Evolutionary conservation across 176 grass and related monocot species (phyloP).

Genomic region (Dactylis glomerata): DNA sequence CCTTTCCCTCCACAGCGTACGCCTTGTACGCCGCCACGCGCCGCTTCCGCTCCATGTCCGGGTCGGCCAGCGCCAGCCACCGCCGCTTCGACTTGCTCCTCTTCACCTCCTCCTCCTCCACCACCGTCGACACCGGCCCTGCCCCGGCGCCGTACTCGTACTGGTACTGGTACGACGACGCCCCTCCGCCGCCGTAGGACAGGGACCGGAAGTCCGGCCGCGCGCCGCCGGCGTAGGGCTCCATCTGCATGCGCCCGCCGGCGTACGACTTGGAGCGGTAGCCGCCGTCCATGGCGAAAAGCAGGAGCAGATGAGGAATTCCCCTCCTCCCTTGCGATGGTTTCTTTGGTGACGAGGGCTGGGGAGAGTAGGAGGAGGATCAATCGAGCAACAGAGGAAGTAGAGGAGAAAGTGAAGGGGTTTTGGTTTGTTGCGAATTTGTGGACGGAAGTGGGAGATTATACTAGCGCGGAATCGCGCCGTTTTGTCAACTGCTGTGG

Average conservation of each 20-base stretch:
- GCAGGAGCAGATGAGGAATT: background rate
- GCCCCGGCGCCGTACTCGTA: background rate
- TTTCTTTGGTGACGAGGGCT: background rate
- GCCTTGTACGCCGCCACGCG: constrained; percentile 85
- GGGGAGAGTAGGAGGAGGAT: background rate
- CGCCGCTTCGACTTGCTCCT: constrained; percentile 44
- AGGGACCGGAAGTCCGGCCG: constrained; percentile 46
- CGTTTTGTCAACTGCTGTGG: background rate
- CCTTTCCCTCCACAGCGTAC: constrained; percentile 65
- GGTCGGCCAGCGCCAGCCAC: constrained; percentile 58
- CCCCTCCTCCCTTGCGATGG: background rate
- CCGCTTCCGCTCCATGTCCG: constrained; percentile 79
- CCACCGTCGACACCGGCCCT: background rate
- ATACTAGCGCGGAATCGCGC: background rate
- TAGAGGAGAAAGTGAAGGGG: background rate
- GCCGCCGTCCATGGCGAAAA: constrained; percentile 40
- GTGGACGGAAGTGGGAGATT: background rate
- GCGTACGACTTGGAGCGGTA: constrained; percentile 62
- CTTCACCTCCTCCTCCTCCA: constrained; percentile 20
- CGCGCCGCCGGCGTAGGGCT: constrained; percentile 49
- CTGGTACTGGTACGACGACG: constrained; percentile 45
- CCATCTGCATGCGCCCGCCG: constrained; percentile 58
- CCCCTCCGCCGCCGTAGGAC: constrained; percentile 14
- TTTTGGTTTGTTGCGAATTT: background rate
- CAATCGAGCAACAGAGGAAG: background rate